Evolutionary conservation across 106 monocot species (phyloP).

Genomic region (Xerophyta viscosa): DNA sequence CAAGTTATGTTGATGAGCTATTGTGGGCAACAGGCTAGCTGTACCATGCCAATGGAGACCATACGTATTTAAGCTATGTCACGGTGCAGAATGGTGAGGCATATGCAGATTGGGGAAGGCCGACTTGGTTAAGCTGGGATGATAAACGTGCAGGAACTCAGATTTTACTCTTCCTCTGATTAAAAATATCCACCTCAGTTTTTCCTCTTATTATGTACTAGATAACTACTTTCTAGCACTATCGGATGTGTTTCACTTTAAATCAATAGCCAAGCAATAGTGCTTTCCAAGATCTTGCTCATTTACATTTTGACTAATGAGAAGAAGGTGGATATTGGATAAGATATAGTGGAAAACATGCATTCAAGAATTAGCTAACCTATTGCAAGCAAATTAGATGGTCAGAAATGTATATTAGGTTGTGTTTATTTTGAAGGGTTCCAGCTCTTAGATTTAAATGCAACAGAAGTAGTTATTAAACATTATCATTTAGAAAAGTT

Average conservation of each 20-base stretch:
- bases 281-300: too few relatives aligned
- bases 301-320: background rate
- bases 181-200: too few relatives aligned
- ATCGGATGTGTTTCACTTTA: too few relatives aligned
- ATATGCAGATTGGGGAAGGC: slow-evolving; percentile 91
- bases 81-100: slow-evolving; percentile 74
- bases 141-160: slow-evolving; percentile 97
- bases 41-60: slow-evolving; percentile 89
- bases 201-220: too few relatives aligned
- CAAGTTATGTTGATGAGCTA: slow-evolving; percentile 78
- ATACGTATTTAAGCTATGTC: slow-evolving; percentile 72
- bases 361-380: too few relatives aligned
- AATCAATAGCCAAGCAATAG: too few relatives aligned
- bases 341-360: too few relatives aligned
- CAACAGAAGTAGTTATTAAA: background rate
- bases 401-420: too few relatives aligned
- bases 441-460: background rate
- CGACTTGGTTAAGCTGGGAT: slow-evolving; percentile 99
- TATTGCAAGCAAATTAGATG: too few relatives aligned
- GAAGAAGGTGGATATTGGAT: too few relatives aligned
- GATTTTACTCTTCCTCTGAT: slow-evolving; percentile 39
- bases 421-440: too few relatives aligned
- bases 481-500: slow-evolving; percentile 39
- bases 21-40: slow-evolving; percentile 95
- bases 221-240: too few relatives aligned